Base-by-base conservation (phyloP, 306 rosid genomes). In the Erythrophleum fordii region DNA sequence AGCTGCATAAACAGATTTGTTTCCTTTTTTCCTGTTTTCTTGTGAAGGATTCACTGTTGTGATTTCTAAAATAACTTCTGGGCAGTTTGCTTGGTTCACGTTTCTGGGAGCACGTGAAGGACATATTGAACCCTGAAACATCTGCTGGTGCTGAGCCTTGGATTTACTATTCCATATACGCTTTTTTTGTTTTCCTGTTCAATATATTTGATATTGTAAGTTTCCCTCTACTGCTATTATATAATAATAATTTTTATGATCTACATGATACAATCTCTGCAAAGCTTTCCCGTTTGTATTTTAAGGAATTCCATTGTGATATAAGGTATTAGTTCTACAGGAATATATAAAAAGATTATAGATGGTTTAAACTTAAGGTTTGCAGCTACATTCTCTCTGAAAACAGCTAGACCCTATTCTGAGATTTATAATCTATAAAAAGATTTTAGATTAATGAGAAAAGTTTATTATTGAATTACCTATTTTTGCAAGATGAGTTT, bases 131-230 rank as follows among this genome's bases (percentile, higher is more conserved):
- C 85, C 99, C 99, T 14, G 99, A 93, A 70, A 87, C 87, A 82
- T 88, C 94, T 79, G 49, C 86, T 84, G 99, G 98, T 73, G 98
- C 99, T 77, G 87, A 86, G 79, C 99, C 98, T 37, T 95, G 99
- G 98, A 98, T 95, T 66, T 95, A 91, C 89, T 95, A 95, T 77
- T 70, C 92, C 49, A 85, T 93, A 80, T 95, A 95, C 83, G 98
- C 98, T 8, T 91, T 95, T 81, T 91, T 93, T 71, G 96, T 95
- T 84, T 95, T 95, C 89, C 79, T 95, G 66, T 93, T 95, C 90
- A 95, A 95, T 68, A 95, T 95, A 84, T 95, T 95, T 80, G 99
- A 95, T 85, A 95, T 93, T 68, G 99, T 95, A 89, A 91, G 98
- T 90, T 52, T 85, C 84, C 82, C 73, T 74, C 53, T 49, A 22